phyloP scores from a whole-genome alignment of 495 filamentous ascomycete genomes.

The Hapsidospora chrysogenum region DNA sequence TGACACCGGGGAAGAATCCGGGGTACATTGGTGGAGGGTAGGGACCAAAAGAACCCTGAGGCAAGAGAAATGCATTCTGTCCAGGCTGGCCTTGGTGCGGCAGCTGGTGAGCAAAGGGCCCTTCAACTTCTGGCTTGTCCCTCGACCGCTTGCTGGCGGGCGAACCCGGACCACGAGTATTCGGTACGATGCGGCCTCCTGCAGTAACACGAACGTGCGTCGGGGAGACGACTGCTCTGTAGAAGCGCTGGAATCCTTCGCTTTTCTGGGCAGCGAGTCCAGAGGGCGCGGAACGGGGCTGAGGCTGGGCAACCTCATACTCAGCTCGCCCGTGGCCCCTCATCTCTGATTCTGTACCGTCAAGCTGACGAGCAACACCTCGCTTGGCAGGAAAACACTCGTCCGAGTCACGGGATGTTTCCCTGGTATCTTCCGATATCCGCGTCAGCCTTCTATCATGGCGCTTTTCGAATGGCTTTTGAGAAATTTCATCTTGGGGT shows the following conservation, averaged over 20 bases:
- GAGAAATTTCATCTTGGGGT: not conserved
- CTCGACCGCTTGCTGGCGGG: slow-evolving; percentile 23
- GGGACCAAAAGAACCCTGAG: not conserved
- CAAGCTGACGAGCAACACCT: slow-evolving; percentile 1
- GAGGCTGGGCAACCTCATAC: slow-evolving; percentile 12
- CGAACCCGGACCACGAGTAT: slow-evolving; percentile 28
- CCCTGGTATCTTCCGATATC: not conserved
- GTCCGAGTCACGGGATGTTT: not conserved
- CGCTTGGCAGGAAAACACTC: not conserved
- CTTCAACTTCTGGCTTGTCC: slow-evolving; percentile 11
- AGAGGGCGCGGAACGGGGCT: slow-evolving; percentile 29
- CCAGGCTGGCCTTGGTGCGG: not conserved
- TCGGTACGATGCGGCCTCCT: slow-evolving; percentile 37
- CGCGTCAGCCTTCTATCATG: not conserved
- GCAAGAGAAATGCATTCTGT: not conserved
- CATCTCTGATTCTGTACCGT: slow-evolving; percentile 13
- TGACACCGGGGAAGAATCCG: slow-evolving; percentile 2
- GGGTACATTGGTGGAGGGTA: slow-evolving; percentile 5
- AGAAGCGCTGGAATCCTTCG: slow-evolving; percentile 39
- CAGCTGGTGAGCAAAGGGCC: slow-evolving; percentile 4
- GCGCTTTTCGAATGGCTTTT: too few species aligned
- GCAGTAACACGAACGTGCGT: slow-evolving; percentile 39
- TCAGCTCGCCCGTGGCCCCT: slow-evolving; percentile 23
- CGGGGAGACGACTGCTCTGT: slow-evolving; percentile 36
- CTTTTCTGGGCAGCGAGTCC: slow-evolving; percentile 25